Percentiles rank a stretch among this genome's conserved stretches.
Evolutionary conservation across 1,139 yeast species (phyloP).

Genomic region (Candida anutae): DNA sequence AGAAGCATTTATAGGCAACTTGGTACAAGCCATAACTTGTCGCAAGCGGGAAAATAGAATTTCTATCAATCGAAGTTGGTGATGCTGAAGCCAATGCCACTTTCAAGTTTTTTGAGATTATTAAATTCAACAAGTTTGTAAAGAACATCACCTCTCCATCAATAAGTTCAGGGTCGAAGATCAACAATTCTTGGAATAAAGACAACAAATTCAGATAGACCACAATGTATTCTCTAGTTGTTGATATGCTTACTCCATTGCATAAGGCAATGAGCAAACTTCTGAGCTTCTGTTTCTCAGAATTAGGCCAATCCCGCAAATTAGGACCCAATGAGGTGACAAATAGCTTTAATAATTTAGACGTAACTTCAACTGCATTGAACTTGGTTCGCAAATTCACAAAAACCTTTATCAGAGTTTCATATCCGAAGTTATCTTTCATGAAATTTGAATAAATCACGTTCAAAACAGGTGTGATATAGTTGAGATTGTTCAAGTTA

Average conservation of each 20-base stretch:
- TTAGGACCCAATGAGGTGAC: slow-evolving; percentile 36
- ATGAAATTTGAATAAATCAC: slow-evolving; percentile 42
- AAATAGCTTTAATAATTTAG: slow-evolving; percentile 22
- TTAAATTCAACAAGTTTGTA: slow-evolving; percentile 21
- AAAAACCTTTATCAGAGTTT: slow-evolving; percentile 15
- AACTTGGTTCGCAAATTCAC: slow-evolving; percentile 24
- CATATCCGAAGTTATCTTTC: slow-evolving; percentile 41
- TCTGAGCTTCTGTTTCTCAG: slow-evolving; percentile 18
- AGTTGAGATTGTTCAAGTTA: slow-evolving; percentile 42
- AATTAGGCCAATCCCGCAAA: slow-evolving; percentile 17
- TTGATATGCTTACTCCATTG: slow-evolving; percentile 25
- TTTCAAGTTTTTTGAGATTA: slow-evolving; percentile 32
- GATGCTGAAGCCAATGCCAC: slow-evolving; percentile 25
- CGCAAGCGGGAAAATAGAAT: slow-evolving; percentile 33
- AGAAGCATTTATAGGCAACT: slow-evolving; percentile 32
- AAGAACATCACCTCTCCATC: slow-evolving; percentile 25
- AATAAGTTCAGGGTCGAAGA: slow-evolving; percentile 31
- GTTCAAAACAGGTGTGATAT: slow-evolving; percentile 40
- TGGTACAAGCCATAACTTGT: slow-evolving; percentile 28
- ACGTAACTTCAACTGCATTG: slow-evolving; percentile 16
- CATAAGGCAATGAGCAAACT: slow-evolving; percentile 24
- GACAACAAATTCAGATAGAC: slow-evolving; percentile 21
- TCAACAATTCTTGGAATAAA: slow-evolving; percentile 32
- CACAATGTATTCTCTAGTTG: slow-evolving; percentile 20
- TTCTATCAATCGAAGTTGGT: slow-evolving; percentile 29